phyloP scores from a whole-genome alignment of 257 asterid genomes.

The Solanum pennellii region DNA sequence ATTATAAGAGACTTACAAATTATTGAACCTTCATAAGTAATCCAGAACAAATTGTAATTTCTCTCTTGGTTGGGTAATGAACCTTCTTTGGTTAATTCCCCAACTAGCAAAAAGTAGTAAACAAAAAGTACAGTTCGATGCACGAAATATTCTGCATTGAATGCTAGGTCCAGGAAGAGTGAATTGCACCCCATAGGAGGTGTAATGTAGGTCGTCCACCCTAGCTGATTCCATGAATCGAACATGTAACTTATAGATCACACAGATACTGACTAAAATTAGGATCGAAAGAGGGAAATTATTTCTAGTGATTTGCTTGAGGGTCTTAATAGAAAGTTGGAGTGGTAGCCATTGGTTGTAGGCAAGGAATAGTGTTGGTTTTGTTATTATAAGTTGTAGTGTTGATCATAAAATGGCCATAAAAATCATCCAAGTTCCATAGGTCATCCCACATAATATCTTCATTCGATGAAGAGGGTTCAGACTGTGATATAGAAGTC shows the following conservation, averaged over 20 bases:
- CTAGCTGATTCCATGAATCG: neutral
- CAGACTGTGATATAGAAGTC: constrained; percentile 10
- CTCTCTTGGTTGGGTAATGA: neutral
- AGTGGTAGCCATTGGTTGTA: constrained; percentile 5
- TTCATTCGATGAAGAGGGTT: constrained; percentile 20
- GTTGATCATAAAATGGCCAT: constrained; percentile 17
- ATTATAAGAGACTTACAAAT: neutral
- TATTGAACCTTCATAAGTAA: neutral
- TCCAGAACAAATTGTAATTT: neutral
- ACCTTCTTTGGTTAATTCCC: neutral
- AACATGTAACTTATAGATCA: neutral
- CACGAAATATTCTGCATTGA: neutral
- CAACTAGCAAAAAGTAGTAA: neutral
- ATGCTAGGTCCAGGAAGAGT: neutral
- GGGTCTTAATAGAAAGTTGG: constrained; percentile 14
- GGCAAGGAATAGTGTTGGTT: constrained; percentile 7
- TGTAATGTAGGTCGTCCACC: neutral
- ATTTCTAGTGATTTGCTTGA: neutral
- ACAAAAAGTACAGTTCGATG: neutral
- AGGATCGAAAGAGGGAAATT: neutral
- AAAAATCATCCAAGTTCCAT: constrained; percentile 61
- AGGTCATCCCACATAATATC: constrained; percentile 49
- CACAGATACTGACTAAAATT: neutral
- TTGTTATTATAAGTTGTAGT: constrained; percentile 4
- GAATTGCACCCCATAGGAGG: neutral